Conservation (phyloP, 106 monocot genomes). For the Platanthera guangdongensis region DNA sequence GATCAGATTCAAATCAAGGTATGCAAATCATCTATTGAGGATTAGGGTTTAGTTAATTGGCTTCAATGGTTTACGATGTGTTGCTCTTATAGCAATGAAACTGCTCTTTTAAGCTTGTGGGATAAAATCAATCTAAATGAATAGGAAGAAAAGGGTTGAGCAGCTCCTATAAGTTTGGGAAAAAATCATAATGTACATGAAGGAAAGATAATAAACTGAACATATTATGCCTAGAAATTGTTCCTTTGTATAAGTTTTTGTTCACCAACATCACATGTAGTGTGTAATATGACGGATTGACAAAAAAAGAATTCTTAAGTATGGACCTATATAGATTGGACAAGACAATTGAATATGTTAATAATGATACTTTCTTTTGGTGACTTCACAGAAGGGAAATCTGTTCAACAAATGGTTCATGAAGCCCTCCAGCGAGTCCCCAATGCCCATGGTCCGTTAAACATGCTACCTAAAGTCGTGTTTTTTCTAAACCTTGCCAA, state of each 20-base stretch:
- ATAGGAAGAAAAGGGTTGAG: background rate
- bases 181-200: no score
- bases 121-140: background rate
- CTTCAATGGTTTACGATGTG: background rate
- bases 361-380: background rate
- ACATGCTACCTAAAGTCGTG: background rate
- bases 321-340: background rate
- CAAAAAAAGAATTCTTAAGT: background rate
- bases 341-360: background rate
- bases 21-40: background rate
- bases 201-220: background rate
- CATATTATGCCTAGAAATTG: background rate
- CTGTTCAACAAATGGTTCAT: constrained; percentile 92
- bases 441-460: constrained; percentile 56
- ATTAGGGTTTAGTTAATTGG: background rate
- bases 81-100: background rate
- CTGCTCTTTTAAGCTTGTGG: background rate
- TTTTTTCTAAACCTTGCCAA: background rate
- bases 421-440: constrained; percentile 89
- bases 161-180: background rate
- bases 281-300: background rate
- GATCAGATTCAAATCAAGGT: background rate
- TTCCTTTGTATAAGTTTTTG: background rate
- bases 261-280: background rate
- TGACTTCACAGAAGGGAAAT: constrained; percentile 73